phyloP scores from a whole-genome alignment of 2,329 filamentous ascomycete species.

The Ophiocordyceps camponoti-floridani region DNA sequence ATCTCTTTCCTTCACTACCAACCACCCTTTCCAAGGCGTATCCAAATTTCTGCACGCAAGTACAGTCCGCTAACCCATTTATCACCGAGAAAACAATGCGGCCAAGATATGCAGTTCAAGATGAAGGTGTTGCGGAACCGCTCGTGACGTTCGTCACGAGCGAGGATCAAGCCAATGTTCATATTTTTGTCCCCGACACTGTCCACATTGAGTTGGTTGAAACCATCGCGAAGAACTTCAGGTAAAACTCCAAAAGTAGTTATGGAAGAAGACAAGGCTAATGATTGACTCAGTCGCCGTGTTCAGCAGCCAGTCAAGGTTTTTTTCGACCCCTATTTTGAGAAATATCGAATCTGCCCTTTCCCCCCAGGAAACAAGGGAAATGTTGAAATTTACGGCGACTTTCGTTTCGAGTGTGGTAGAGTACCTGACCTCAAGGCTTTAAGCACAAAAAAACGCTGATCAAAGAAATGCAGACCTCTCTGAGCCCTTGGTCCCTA shows the following conservation, averaged over 20 bases:
- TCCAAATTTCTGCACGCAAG: neutral
- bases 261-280: neutral
- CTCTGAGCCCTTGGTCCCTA: conserved; percentile 1
- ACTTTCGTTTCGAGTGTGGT: conserved; percentile 8
- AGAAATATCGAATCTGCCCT: conserved; percentile 11
- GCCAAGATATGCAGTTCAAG: conserved; percentile 1
- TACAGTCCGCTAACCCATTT: neutral
- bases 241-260: conserved; percentile 4
- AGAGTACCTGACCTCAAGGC: neutral
- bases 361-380: conserved; percentile 4
- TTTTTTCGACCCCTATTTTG: conserved; percentile 7
- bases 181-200: conserved; percentile 9
- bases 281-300: conserved; percentile 4
- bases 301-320: conserved; percentile 10
- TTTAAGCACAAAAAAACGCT: neutral
- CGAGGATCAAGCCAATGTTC: conserved; percentile 7
- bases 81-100: conserved; percentile 1
- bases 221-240: conserved; percentile 9
- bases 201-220: conserved; percentile 6
- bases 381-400: conserved; percentile 4
- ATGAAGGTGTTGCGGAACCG: conserved; percentile 2
- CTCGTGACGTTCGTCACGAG: conserved; percentile 9
- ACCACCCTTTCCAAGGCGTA: neutral
- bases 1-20: neutral
- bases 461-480: conserved; percentile 1